Evolutionary conservation across 352 stramenopile genomes (phyloP).

Genomic region (Globisporangium heterothallicum): DNA sequence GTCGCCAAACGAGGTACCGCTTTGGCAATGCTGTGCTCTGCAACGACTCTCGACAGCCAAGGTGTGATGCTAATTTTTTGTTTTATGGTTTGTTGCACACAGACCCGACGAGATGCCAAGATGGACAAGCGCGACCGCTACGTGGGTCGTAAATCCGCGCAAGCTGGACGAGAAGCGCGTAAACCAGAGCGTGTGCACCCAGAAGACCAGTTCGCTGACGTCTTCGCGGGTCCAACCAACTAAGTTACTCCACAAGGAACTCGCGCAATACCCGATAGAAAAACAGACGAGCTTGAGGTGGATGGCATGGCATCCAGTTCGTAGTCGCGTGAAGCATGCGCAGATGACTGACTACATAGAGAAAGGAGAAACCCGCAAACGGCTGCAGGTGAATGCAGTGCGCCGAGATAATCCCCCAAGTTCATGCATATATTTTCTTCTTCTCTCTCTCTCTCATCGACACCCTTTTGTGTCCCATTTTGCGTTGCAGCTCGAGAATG

Average conservation of each 20-base stretch:
- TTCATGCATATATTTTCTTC: too few species aligned
- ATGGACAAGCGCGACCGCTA: conserved; percentile 92
- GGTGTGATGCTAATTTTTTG: neutral
- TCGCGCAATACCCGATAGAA: neutral
- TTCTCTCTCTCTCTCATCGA: neutral
- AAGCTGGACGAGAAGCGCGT: conserved; percentile 76
- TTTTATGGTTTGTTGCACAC: neutral
- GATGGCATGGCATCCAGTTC: neutral
- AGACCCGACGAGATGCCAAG: conserved; percentile 81
- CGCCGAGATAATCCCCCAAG: too few species aligned
- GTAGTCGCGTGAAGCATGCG: too few species aligned
- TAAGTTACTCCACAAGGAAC: conserved; percentile 9
- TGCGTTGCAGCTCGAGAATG: neutral
- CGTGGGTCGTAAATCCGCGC: conserved; percentile 83
- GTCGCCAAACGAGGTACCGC: conserved; percentile 91
- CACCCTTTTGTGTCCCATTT: too few species aligned
- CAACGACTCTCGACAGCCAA: neutral
- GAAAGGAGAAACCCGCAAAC: too few species aligned
- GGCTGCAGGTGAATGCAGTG: too few species aligned
- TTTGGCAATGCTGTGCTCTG: neutral
- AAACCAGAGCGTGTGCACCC: conserved; percentile 59
- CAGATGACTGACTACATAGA: too few species aligned
- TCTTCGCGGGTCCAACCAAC: conserved; percentile 58
- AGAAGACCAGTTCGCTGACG: conserved; percentile 81
- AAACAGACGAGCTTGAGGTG: neutral